Conservation (phyloP, 2,329 filamentous ascomycete species). For the Fusarium sp. region DNA sequence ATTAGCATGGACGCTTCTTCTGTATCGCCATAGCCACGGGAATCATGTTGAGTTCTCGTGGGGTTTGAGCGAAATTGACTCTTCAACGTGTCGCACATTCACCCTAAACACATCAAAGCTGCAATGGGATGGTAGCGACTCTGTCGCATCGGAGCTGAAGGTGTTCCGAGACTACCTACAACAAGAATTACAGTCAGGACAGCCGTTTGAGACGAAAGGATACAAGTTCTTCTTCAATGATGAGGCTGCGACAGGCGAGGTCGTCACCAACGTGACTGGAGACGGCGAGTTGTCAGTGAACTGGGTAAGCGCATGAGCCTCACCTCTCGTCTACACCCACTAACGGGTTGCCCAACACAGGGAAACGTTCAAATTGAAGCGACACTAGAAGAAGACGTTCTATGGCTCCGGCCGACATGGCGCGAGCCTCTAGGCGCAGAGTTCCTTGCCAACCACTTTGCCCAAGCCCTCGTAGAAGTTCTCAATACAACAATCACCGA, state of each 20-base stretch:
- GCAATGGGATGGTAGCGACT: conserved; percentile 27
- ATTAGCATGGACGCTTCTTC: conserved; percentile 36
- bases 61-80: conserved; percentile 26
- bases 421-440: conserved; percentile 37
- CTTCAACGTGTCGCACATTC: conserved; percentile 21
- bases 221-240: conserved; percentile 36
- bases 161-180: conserved; percentile 23
- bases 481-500: conserved; percentile 35
- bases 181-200: conserved; percentile 17
- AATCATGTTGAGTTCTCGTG: conserved; percentile 37
- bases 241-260: conserved; percentile 23
- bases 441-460: conserved; percentile 37
- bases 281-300: conserved; percentile 21
- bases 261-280: conserved; percentile 10
- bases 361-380: conserved; percentile 38
- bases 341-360: conserved; percentile 15
- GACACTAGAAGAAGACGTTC: conserved; percentile 18
- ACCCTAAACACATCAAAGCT: conserved; percentile 35
- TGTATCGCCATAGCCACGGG: conserved; percentile 36
- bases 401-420: conserved; percentile 35
- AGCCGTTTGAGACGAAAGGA: background rate
- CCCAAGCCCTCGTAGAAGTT: conserved; percentile 32
- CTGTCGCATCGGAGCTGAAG: conserved; percentile 28
- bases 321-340: background rate
- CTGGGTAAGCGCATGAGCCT: conserved; percentile 27